Base-by-base conservation (phyloP, 148 eudicot species). In the Pharnaceum exiguum region DNA sequence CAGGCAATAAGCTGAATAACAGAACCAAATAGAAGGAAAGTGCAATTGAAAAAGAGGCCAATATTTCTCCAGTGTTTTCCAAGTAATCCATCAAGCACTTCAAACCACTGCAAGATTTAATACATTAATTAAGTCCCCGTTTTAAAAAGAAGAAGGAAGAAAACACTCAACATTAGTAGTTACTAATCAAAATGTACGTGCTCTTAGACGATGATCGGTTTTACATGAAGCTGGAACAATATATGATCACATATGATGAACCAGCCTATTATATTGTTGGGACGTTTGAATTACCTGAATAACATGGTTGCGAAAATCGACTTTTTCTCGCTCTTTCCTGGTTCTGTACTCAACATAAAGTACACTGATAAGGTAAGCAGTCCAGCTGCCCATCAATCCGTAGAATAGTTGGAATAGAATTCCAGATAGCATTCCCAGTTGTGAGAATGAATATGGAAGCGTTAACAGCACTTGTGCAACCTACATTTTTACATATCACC, bases 271-370 rank as follows among this genome's bases (percentile, higher is more conserved):
- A 35, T 35, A 35, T 35, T 12, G 38, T 6, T n/a, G n/a, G 3
- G 30, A 52, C 18, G 10, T 29, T 15, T 23, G 0, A 59, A 0
- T 23, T 65, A 83, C 89, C 86, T 84, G 90, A 46, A 84, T 84
- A 2, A 85, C 93, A 68, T 85, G 93, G 63, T 85, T 85, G 28
- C 85, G 57, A 40, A 82, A 85, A 65, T 79, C 87, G n/a, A 82
- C 81, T 26, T 79, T 79, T 37, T 85, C 87, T 23, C 87, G 60
- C 60, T 85, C 87, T 73, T 82, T 85, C 46, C 93, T 32, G 16
- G 93, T 82, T 69, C 93, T 63, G 58, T 82, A 85, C 72, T 85
- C 93, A 3, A 85, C 87, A 37, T 85, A 82, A 21, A 85, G 93
- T 5, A 75, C 57, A 60, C 87, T 77, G 12, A 85, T 79, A 11